Evolutionary conservation across 352 stramenopile genomes (phyloP), one percentile per base, ranked within the genome.

Genomic region (Globisporangium paroecandrum): DNA sequence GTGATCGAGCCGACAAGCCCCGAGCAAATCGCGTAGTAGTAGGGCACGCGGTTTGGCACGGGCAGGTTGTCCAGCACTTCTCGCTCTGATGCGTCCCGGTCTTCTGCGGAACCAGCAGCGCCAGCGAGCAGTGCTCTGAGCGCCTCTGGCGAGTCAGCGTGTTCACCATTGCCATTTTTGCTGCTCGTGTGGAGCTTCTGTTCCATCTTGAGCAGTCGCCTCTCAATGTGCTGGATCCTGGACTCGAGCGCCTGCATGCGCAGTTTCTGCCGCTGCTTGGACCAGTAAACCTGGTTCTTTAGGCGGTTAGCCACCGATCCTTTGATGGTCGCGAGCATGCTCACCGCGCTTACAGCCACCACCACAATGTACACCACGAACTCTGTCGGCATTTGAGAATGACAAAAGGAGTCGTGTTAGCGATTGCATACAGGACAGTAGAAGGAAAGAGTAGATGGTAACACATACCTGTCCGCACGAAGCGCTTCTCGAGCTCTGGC

Each of bases 251-350:
- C 81, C 69, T 92, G 86, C 76, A 93, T 89, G 55, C 87, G 83
- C 59, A 91, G 79, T 72, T 94, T 93, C 64, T 94, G 86, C 10
- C 86, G 85, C 62, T 78, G 78, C 47, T 91, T 89, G 43, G 87
- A 95, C 77, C 78, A 91, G 68, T 91, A 83, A 32, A 94, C 82
- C 58, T 94, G 88, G 65, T 91, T 94, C 68, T 94, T 95, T 20
- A 95, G 74, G 5, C 83, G 83, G 67, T 95, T 86, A 20, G 88
- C 86, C 13, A 93, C 77, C 29, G 88, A 94, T 32, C 88, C 88
- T 73, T 95, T 94, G 77, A 95, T 95, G n/a, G 85, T 94, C 38
- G 88, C 88, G 18, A 95, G 77, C 83, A 95, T 95, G 49, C 79
- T 91, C 58, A 95, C 85, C 12, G 81, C 77, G 57, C 80, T 82